phyloP scores from a whole-genome alignment of 441 rosid species.

The Euphorbia celastroides region DNA sequence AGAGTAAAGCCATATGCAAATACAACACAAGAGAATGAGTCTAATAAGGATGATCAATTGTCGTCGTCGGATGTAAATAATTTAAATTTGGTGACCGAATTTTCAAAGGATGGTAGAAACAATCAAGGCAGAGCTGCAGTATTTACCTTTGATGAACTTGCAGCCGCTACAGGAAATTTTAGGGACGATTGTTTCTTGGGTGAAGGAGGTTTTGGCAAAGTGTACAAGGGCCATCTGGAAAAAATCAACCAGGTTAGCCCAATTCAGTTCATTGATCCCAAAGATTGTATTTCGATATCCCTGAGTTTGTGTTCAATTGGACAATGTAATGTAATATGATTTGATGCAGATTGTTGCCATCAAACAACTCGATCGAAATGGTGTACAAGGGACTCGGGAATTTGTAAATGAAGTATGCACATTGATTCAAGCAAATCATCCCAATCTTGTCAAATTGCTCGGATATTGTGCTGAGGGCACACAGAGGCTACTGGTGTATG shows the following conservation, averaged over 20 bases:
- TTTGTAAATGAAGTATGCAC: slow-evolving; percentile 80
- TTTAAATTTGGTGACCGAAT: slow-evolving; percentile 36
- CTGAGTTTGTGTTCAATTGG: neutral
- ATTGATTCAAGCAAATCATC: slow-evolving; percentile 70
- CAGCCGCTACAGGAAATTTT: slow-evolving; percentile 41
- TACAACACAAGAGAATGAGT: slow-evolving; percentile 26
- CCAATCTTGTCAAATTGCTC: slow-evolving; percentile 80
- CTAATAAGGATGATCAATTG: slow-evolving; percentile 33
- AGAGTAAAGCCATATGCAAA: slow-evolving; percentile 32
- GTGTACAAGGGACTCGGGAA: slow-evolving; percentile 88
- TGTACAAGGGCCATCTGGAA: slow-evolving; percentile 51
- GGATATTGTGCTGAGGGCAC: slow-evolving; percentile 91
- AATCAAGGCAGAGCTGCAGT: slow-evolving; percentile 27
- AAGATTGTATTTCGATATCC: neutral
- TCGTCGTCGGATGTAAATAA: slow-evolving; percentile 34
- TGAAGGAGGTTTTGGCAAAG: slow-evolving; percentile 88
- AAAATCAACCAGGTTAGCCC: slow-evolving; percentile 46
- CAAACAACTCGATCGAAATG: slow-evolving; percentile 82
- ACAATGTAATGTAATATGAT: neutral
- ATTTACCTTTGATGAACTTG: slow-evolving; percentile 53
- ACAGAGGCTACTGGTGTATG: slow-evolving; percentile 84
- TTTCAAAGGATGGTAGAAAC: slow-evolving; percentile 26
- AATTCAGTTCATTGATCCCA: neutral
- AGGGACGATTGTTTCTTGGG: slow-evolving; percentile 54
- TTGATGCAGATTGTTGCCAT: slow-evolving; percentile 71